A percentile compares a stretch with the other conserved stretches of the same genome.
phyloP scores from a whole-genome alignment of 768 basidiomycete species.

The Hygrophorus pudorinus region DNA sequence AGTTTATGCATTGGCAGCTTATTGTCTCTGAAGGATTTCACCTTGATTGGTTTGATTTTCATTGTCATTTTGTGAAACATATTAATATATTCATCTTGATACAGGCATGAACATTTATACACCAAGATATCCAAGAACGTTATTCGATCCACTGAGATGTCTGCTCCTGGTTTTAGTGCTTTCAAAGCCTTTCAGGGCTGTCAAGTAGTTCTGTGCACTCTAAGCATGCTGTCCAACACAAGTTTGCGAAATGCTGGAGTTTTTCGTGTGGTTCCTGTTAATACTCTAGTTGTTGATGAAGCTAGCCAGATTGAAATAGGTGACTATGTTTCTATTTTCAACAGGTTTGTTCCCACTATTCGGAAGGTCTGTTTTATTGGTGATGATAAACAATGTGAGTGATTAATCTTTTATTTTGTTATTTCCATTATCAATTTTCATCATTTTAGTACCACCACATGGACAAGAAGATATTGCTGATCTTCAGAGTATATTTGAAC shows the following conservation, averaged over 20 bases:
- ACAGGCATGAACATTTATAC: constrained; percentile 80
- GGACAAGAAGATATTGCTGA: constrained; percentile 59
- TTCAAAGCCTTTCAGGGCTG: constrained; percentile 23
- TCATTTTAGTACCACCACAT: constrained; percentile 61
- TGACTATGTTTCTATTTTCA: constrained; percentile 34
- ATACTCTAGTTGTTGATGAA: constrained; percentile 52
- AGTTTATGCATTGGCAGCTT: constrained; percentile 49
- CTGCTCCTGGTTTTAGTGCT: constrained; percentile 5
- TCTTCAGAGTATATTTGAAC: constrained; percentile 71
- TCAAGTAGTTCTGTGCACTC: constrained; percentile 63
- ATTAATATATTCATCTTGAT: constrained; percentile 6
- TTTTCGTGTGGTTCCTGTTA: constrained; percentile 28
- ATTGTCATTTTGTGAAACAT: not conserved
- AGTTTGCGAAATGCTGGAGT: constrained; percentile 20
- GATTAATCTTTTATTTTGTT: constrained; percentile 2
- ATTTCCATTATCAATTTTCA: constrained; percentile 10
- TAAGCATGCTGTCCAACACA: constrained; percentile 59
- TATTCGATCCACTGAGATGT: constrained; percentile 39
- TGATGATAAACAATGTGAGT: constrained; percentile 56
- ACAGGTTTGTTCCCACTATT: constrained; percentile 25
- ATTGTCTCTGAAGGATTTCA: constrained; percentile 65
- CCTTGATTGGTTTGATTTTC: constrained; percentile 42
- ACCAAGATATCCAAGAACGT: constrained; percentile 33
- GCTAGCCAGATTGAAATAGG: constrained; percentile 53
- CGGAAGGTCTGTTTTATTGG: constrained; percentile 55